phyloP scores from a whole-genome alignment of 345 rosid species.

The Aurinia saxatilis region DNA sequence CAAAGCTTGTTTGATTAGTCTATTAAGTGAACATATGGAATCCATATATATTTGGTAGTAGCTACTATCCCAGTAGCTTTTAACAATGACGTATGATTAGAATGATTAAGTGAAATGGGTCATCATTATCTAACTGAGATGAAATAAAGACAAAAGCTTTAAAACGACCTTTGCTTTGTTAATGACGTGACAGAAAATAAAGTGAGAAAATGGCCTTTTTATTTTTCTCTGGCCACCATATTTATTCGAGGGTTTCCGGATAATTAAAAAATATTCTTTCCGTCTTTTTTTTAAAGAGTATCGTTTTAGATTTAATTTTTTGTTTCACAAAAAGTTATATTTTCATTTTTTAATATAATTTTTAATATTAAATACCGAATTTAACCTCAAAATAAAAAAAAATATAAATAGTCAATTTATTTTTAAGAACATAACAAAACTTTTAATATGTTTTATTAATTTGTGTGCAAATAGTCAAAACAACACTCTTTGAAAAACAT shows the following conservation, averaged over 20 bases:
- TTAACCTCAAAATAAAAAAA: no score
- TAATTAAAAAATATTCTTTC: background rate
- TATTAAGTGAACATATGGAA: constrained; percentile 11
- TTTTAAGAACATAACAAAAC: no score
- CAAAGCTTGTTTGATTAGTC: background rate
- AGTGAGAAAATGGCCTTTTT: background rate
- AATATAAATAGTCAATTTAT: no score
- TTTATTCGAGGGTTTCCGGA: background rate
- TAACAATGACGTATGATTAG: constrained; percentile 14
- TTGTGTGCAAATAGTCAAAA: no score
- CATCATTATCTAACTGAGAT: background rate
- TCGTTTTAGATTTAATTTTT: no score
- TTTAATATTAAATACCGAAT: no score
- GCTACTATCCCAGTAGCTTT: constrained; percentile 3
- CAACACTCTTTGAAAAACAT: no score
- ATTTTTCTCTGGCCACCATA: background rate
- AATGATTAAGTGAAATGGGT: constrained; percentile 13
- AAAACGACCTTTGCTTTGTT: constrained; percentile 4
- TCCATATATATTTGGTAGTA: constrained; percentile 3
- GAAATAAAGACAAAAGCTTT: constrained; percentile 8
- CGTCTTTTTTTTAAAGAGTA: no score
- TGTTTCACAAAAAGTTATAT: no score
- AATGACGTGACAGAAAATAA: constrained; percentile 13
- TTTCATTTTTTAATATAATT: no score
- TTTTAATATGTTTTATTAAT: no score